Conservation (phyloP, 2,329 filamentous ascomycete species). For the Oidium heveae region DNA sequence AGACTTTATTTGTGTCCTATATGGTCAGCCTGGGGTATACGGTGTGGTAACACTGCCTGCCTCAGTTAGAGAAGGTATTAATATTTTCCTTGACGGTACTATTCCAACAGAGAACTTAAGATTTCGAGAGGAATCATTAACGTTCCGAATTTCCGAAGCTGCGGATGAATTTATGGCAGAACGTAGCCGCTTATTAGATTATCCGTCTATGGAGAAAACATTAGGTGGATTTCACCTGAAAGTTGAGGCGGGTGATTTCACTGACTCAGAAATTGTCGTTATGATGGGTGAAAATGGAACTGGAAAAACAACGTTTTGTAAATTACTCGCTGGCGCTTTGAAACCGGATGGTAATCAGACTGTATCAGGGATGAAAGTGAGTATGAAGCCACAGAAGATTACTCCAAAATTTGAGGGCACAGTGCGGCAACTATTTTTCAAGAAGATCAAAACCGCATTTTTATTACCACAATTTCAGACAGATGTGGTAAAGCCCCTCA, state of each 20-base stretch:
- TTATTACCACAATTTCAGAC: conserved; percentile 96
- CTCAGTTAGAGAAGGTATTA: conserved; percentile 96
- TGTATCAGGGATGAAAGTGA: conserved; percentile 86
- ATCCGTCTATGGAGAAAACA: conserved; percentile 82
- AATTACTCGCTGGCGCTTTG: conserved; percentile 73
- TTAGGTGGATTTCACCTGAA: conserved; percentile 67
- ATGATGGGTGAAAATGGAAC: conserved; percentile 99
- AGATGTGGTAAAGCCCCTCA: conserved; percentile 97
- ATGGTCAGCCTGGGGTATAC: conserved; percentile 85
- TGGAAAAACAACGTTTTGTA: conserved; percentile 97
- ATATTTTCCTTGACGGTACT: conserved; percentile 95
- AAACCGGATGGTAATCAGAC: conserved; percentile 62
- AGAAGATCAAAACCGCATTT: conserved; percentile 97
- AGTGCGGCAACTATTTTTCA: conserved; percentile 95
- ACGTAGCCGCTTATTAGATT: conserved; percentile 61
- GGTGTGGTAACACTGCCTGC: conserved; percentile 91
- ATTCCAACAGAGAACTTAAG: conserved; percentile 96
- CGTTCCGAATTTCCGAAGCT: conserved; percentile 79
- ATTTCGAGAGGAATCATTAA: conserved; percentile 89
- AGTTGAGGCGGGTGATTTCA: conserved; percentile 68
- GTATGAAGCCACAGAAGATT: conserved; percentile 99
- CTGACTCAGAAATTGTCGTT: conserved; percentile 94
- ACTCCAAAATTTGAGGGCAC: conserved; percentile 95
- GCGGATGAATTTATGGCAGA: conserved; percentile 72
- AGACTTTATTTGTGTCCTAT: conserved; percentile 93